phyloP scores from a whole-genome alignment of 192 early-diverging fungal genomes.

The Umbelopsis sp. region DNA sequence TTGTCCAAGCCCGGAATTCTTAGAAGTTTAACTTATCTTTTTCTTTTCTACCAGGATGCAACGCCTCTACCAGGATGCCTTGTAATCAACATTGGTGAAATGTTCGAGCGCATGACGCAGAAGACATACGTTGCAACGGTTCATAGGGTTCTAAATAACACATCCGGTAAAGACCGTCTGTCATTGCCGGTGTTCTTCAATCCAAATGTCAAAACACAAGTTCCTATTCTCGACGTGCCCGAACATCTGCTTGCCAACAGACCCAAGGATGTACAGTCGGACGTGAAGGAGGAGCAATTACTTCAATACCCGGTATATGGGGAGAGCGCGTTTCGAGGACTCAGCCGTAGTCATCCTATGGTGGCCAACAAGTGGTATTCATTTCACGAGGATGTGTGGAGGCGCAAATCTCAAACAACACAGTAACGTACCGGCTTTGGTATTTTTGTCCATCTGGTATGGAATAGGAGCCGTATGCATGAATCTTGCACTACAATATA shows the following conservation, averaged over 20 bases:
- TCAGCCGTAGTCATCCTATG: slow-evolving; percentile 29
- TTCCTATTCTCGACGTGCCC: slow-evolving; percentile 39
- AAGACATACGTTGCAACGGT: slow-evolving; percentile 55
- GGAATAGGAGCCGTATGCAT: not conserved
- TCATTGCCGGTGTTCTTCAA: slow-evolving; percentile 63
- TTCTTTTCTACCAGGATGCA: slow-evolving; percentile 40
- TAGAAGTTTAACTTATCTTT: not conserved
- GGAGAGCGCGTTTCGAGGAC: slow-evolving; percentile 29
- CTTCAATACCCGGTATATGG: slow-evolving; percentile 37
- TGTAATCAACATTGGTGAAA: slow-evolving; percentile 69
- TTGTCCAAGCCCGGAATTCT: not conserved
- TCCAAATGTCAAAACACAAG: slow-evolving; percentile 38
- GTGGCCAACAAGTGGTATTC: slow-evolving; percentile 32
- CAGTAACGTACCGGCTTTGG: not conserved
- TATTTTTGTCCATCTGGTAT: not conserved
- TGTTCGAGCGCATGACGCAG: slow-evolving; percentile 55
- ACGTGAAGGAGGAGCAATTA: slow-evolving; percentile 36
- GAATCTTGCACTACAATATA: too few species aligned
- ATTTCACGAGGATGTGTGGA: slow-evolving; percentile 20
- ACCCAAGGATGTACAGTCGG: slow-evolving; percentile 34
- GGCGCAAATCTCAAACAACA: not conserved
- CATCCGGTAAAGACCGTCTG: slow-evolving; percentile 46
- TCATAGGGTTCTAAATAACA: slow-evolving; percentile 58
- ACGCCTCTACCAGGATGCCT: slow-evolving; percentile 56
- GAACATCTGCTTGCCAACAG: slow-evolving; percentile 21